phyloP scores from a whole-genome alignment of 345 rosid genomes.

The Hibiscus syriacus region DNA sequence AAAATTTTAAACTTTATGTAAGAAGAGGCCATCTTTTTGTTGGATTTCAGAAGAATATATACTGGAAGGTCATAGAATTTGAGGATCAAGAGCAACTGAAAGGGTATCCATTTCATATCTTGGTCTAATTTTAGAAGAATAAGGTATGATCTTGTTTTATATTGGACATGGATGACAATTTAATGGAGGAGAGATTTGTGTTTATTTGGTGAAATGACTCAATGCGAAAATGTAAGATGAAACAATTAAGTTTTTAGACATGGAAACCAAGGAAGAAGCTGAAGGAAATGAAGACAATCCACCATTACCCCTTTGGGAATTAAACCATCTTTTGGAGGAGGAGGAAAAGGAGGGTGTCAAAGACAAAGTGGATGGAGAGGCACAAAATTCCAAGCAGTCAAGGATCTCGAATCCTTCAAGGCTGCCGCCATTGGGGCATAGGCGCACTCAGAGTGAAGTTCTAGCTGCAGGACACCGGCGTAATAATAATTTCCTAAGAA shows the following conservation, averaged over 20 bases:
- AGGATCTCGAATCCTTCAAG: constrained; percentile 27
- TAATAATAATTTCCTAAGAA: constrained; percentile 58
- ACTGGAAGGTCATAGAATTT: background rate
- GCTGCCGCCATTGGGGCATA: constrained; percentile 32
- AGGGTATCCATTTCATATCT: constrained; percentile 2
- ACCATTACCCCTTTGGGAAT: constrained; percentile 22
- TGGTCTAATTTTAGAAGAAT: background rate
- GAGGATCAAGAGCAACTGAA: constrained; percentile 9
- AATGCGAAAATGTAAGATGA: constrained; percentile 21
- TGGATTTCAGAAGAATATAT: constrained; percentile 1
- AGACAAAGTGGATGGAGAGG: constrained; percentile 40
- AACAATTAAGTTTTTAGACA: background rate
- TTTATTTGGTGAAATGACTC: constrained; percentile 18
- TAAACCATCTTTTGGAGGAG: constrained; percentile 30
- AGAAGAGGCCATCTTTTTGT: background rate
- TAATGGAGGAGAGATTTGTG: constrained; percentile 14
- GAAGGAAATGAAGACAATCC: background rate
- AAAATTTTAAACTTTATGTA: constrained; percentile 12
- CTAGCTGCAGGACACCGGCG: constrained; percentile 36
- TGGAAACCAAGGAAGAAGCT: background rate
- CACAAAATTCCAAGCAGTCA: constrained; percentile 23
- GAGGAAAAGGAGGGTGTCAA: constrained; percentile 29
- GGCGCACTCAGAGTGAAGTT: constrained; percentile 68
- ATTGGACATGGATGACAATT: constrained; percentile 4
- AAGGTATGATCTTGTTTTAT: background rate